These are phyloP conservation scores for Colletotrichum sp. DNA, from an alignment of 2,329 filamentous ascomycete species.

Conservation along the genomic window DNA sequence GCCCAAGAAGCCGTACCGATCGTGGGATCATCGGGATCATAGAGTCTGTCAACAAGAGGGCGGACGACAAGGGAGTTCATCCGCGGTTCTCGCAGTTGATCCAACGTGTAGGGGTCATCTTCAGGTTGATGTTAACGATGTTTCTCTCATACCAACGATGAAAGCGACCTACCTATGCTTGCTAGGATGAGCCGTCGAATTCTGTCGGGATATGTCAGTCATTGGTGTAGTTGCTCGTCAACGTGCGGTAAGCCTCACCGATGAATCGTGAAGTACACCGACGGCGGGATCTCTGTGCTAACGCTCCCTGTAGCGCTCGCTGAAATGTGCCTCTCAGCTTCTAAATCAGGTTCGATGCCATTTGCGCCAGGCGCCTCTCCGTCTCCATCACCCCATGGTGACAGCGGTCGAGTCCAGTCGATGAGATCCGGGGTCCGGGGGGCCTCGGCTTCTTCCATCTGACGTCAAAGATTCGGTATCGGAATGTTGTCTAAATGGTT, in stretches of 20 bases:
- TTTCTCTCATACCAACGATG: too few relatives aligned
- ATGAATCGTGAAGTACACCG: conserved; percentile 15
- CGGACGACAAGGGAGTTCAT: conserved; percentile 72
- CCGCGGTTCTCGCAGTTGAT: conserved; percentile 70
- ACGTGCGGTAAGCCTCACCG: neutral
- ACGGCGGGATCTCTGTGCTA: neutral
- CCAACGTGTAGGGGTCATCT: conserved; percentile 52
- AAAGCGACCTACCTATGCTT: neutral
- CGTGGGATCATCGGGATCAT: conserved; percentile 68
- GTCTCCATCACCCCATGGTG: conserved; percentile 12
- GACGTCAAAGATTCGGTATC: neutral
- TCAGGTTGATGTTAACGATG: too few relatives aligned
- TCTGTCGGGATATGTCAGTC: neutral
- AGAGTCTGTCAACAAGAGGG: conserved; percentile 70
- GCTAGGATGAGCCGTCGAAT: conserved; percentile 9
- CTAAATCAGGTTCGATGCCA: neutral
- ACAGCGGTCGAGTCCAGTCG: conserved; percentile 17
- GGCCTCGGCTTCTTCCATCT: conserved; percentile 10
- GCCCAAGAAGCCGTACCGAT: conserved; percentile 46
- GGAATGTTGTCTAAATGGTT: neutral
- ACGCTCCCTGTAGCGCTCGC: conserved; percentile 5
- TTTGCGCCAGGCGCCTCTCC: neutral
- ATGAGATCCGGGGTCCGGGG: conserved; percentile 16
- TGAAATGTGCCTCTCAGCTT: conserved; percentile 4
- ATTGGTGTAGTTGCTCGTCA: neutral